Evolutionary conservation across 1,139 yeast species (phyloP).

Genomic region (Kurtzmaniella quercitrusa): DNA sequence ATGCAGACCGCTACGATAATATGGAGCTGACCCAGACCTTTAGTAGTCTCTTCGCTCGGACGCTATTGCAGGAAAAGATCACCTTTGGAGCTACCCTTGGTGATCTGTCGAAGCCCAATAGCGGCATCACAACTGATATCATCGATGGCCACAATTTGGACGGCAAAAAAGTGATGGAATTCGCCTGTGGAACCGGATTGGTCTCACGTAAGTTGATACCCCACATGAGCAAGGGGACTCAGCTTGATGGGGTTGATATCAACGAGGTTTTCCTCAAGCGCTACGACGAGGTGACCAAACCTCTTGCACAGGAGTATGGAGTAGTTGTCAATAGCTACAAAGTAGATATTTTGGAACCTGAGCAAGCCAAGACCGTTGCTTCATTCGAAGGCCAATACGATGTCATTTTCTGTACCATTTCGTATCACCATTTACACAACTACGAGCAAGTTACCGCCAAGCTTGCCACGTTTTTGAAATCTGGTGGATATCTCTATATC

Average conservation of each 20-base stretch:
- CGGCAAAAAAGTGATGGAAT: conserved; percentile 25
- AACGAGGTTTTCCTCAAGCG: conserved; percentile 23
- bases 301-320: neutral
- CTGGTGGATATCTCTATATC: conserved; percentile 29
- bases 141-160: conserved; percentile 1
- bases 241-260: conserved; percentile 35
- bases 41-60: conserved; percentile 17
- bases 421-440: conserved; percentile 39
- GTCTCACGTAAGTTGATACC: conserved; percentile 28
- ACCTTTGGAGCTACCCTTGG: conserved; percentile 14
- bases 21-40: conserved; percentile 15
- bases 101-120: conserved; percentile 11
- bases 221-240: conserved; percentile 12
- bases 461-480: conserved; percentile 28
- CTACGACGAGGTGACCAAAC: conserved; percentile 16
- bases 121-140: conserved; percentile 12
- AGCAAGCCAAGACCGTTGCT: conserved; percentile 13
- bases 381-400: conserved; percentile 24
- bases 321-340: conserved; percentile 4
- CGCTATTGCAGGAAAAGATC: conserved; percentile 16
- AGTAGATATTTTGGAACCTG: conserved; percentile 26
- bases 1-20: conserved; percentile 21
- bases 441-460: conserved; percentile 26
- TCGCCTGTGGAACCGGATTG: conserved; percentile 45
- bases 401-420: conserved; percentile 30